phyloP scores from a whole-genome alignment of 495 filamentous ascomycete species.

The Podospora pseudoanserina region DNA sequence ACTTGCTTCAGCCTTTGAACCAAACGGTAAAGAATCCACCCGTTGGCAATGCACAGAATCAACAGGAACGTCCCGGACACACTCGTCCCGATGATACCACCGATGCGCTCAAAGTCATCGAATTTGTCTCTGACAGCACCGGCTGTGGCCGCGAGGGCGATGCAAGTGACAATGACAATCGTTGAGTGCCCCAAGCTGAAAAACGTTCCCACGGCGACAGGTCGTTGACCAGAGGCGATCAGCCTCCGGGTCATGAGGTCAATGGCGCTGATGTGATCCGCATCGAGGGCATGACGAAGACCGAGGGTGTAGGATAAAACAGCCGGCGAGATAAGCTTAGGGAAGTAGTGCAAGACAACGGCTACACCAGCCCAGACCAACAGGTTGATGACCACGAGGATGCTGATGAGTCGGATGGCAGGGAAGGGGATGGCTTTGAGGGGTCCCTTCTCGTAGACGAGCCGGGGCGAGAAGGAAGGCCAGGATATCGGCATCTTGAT shows the following conservation, averaged over 20 bases:
- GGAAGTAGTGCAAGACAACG: conserved; percentile 57
- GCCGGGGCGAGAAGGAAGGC: neutral
- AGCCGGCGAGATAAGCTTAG: conserved; percentile 68
- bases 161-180: conserved; percentile 85
- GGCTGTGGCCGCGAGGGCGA: conserved; percentile 86
- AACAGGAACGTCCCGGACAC: conserved; percentile 81
- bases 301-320: conserved; percentile 84
- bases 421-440: conserved; percentile 54
- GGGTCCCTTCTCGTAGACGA: conserved; percentile 10
- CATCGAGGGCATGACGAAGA: conserved; percentile 89
- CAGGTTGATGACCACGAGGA: conserved; percentile 63
- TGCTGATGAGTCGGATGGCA: conserved; percentile 62
- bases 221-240: conserved; percentile 79
- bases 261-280: conserved; percentile 95
- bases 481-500: neutral
- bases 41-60: conserved; percentile 76
- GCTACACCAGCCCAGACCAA: conserved; percentile 70
- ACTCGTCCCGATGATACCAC: conserved; percentile 80
- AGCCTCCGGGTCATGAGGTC: conserved; percentile 92
- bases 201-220: conserved; percentile 93
- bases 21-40: conserved; percentile 76
- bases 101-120: conserved; percentile 73
- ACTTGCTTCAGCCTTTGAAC: conserved; percentile 62
- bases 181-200: conserved; percentile 94
- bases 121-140: conserved; percentile 77